Evolutionary conservation across 2,329 filamentous ascomycete species (phyloP).

Genomic region (Aspergillus tanneri): DNA sequence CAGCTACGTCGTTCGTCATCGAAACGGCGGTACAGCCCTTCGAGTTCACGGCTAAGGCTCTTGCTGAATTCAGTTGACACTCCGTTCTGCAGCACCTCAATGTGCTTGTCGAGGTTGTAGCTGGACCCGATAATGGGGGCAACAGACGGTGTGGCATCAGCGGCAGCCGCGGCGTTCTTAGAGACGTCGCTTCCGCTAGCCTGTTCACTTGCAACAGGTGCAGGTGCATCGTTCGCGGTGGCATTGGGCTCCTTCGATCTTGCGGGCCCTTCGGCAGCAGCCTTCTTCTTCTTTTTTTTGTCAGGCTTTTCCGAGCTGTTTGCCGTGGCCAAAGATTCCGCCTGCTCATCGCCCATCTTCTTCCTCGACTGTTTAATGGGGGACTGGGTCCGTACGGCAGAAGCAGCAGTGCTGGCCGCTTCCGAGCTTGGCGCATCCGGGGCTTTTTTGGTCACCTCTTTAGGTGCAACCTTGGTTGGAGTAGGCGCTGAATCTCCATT

Average conservation of each 20-base stretch:
- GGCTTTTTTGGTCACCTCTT: slow-evolving; percentile 41
- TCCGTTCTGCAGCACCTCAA: slow-evolving; percentile 54
- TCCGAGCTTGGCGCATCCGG: slow-evolving; percentile 38
- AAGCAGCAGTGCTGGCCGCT: slow-evolving; percentile 16
- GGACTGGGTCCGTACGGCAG: slow-evolving; percentile 33
- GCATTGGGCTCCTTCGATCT: slow-evolving; percentile 45
- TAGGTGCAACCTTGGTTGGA: slow-evolving; percentile 38
- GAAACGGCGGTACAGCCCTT: slow-evolving; percentile 59
- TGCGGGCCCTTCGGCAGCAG: slow-evolving; percentile 37
- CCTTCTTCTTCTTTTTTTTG: slow-evolving; percentile 64
- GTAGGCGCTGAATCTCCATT: slow-evolving; percentile 44
- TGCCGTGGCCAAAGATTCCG: slow-evolving; percentile 24
- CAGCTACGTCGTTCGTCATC: slow-evolving; percentile 68
- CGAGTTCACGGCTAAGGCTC: slow-evolving; percentile 51
- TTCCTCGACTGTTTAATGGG: slow-evolving; percentile 45
- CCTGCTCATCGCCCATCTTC: slow-evolving; percentile 39
- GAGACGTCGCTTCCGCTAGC: slow-evolving; percentile 11
- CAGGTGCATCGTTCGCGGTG: slow-evolving; percentile 7
- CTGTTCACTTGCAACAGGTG: slow-evolving; percentile 14
- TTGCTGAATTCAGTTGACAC: slow-evolving; percentile 52
- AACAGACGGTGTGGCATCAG: slow-evolving; percentile 7
- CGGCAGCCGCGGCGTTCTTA: slow-evolving; percentile 4
- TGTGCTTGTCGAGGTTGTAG: slow-evolving; percentile 60
- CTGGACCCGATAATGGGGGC: slow-evolving; percentile 46
- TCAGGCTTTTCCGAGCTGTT: slow-evolving; percentile 58